Conservation (phyloP, 257 asterid genomes). For the Plantago ovata region DNA sequence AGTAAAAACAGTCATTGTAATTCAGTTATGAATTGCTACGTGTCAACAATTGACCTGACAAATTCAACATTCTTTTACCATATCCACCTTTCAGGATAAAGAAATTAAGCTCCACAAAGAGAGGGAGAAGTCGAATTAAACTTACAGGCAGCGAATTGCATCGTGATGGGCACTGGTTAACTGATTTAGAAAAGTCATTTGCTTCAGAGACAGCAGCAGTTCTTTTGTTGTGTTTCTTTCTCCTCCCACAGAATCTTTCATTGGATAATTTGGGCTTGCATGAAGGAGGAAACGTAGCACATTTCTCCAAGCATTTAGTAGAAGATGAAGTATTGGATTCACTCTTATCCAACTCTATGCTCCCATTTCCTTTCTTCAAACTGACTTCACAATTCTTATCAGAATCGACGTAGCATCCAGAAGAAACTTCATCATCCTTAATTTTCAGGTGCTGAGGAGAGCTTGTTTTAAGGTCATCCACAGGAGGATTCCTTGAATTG, state of each 20-base stretch:
- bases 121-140: conserved; percentile 1
- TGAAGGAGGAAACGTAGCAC: conserved; percentile 23
- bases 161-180: conserved; percentile 18
- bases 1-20: no score
- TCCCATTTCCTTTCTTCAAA: conserved; percentile 20
- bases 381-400: conserved; percentile 10
- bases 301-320: conserved; percentile 19
- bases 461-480: conserved; percentile 28
- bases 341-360: conserved; percentile 12
- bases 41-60: no score
- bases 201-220: conserved; percentile 15
- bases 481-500: conserved; percentile 16
- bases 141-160: conserved; percentile 36
- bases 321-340: conserved; percentile 11
- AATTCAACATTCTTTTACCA: no score
- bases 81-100: no score
- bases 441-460: conserved; percentile 26
- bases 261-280: conserved; percentile 11
- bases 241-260: conserved; percentile 15
- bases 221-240: conserved; percentile 12
- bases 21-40: no score
- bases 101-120: not conserved
- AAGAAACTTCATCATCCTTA: conserved; percentile 19
- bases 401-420: conserved; percentile 12
- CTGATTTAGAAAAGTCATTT: conserved; percentile 23